Percentiles rank a stretch among this genome's conserved stretches.
These are phyloP conservation scores for Vaccinium myrtillus DNA, from an alignment of 148 eudicot species.

Conservation along the genomic window DNA sequence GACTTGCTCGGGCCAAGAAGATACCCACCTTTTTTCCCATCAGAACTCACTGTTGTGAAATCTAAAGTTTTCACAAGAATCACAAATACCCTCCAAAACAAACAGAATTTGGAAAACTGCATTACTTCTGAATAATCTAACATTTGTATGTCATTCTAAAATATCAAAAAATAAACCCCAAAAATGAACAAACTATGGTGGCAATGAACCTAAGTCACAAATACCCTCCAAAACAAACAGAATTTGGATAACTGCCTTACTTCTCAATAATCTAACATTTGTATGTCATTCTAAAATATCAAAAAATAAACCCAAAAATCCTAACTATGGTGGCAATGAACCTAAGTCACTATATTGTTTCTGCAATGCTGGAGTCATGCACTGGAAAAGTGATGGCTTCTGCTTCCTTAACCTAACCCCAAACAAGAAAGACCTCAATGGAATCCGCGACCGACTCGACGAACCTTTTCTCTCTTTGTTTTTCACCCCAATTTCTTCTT, in stretches of 20 bases:
- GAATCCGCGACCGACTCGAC: constrained; percentile 44
- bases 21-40: background rate
- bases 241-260: background rate
- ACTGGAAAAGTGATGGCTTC: constrained; percentile 39
- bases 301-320: background rate
- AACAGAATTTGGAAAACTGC: background rate
- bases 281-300: background rate
- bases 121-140: background rate
- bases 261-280: background rate
- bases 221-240: background rate
- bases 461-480: constrained; percentile 31
- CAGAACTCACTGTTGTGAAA: background rate
- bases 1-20: no score
- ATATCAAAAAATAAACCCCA: background rate
- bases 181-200: background rate
- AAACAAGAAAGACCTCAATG: constrained; percentile 65
- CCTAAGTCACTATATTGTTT: constrained; percentile 34
- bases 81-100: background rate
- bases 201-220: constrained; percentile 21
- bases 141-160: background rate
- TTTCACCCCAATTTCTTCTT: constrained; percentile 52
- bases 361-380: constrained; percentile 48
- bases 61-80: background rate
- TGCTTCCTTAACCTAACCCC: constrained; percentile 65
- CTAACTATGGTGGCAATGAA: constrained; percentile 2